Conservation (phyloP, 2,329 filamentous ascomycete genomes). For the Celoporthe dispersa region DNA sequence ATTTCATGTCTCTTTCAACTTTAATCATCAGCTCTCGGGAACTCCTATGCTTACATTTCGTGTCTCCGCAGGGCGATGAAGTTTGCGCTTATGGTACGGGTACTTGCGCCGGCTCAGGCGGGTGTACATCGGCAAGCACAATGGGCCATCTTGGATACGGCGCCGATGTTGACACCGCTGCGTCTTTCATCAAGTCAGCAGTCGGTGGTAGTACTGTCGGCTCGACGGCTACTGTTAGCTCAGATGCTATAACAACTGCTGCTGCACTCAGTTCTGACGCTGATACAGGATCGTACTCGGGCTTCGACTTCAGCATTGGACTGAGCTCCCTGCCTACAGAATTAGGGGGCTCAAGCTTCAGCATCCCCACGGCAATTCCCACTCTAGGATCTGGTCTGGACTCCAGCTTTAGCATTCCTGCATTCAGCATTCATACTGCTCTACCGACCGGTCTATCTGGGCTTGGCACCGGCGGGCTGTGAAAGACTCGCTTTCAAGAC, state of each 20-base stretch:
- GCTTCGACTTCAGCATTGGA: neutral
- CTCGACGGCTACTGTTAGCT: neutral
- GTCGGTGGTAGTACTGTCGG: neutral
- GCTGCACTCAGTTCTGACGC: neutral
- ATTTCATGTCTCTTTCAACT: neutral
- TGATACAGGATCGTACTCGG: too few relatives aligned
- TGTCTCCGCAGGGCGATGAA: conserved; percentile 10
- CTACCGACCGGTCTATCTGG: neutral
- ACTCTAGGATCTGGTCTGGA: too few relatives aligned
- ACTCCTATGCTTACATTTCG: neutral
- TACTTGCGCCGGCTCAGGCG: conserved; percentile 22
- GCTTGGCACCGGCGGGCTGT: conserved; percentile 12
- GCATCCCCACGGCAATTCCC: neutral
- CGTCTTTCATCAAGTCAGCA: conserved; percentile 27
- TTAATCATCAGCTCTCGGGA: too few relatives aligned
- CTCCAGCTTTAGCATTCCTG: too few relatives aligned
- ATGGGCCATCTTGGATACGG: conserved; percentile 29
- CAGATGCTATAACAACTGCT: neutral
- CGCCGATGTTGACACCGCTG: conserved; percentile 24
- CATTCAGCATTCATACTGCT: neutral
- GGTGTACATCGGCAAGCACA: conserved; percentile 18
- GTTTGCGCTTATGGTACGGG: conserved; percentile 19
- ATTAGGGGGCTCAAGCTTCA: neutral
- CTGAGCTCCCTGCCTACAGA: neutral
- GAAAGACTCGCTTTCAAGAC: too few relatives aligned